Evolutionary conservation across 2,329 filamentous ascomycete genomes (phyloP), one percentile per base, ranked within the genome.

Genomic region (Trichoderma semiorbis): DNA sequence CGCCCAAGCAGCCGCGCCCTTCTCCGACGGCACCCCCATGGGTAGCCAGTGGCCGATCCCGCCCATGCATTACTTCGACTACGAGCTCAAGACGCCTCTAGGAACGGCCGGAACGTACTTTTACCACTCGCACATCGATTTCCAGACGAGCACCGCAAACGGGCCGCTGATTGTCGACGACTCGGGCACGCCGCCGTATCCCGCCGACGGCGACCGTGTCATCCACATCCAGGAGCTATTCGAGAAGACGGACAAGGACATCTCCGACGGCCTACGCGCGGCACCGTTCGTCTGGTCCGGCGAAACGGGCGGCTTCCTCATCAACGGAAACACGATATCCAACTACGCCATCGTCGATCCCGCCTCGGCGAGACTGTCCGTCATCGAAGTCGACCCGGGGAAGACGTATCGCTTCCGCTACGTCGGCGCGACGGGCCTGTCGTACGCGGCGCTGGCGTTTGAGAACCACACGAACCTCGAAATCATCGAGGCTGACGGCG

Each of bases 21-120:
- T 91, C 79, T 88, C 89, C 1, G 90, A 92, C 74, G 90, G 90
- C 5, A 85, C 88, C 0, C 88, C 89, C 0, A 78, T 83, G 34
- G 89, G 87, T 2, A 85, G 85, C 21, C 90, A 92, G 75, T 92
- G 90, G 90, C 89, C 90, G 0, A 91, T 92, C 47, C 85, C 88
- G 0, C 84, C 89, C 0, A 79, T 82, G 1, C 84, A 88, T 72
- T 92, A 87, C 79, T 92, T 92, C 78, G 90, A 92, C 80, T 92
- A 92, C 76, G 89, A 92, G 75, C 80, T 92, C 4, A 83, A 83
- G 18, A 85, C 88, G 0, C 79, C 85, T 4, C 57, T 77, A 1
- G 86, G 85, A 7, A 85, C 88, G 69, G 85, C 88, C 0, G 90
- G 90, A 5, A 89, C 89, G 0, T 92, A 91, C 76, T 91, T 90